Conservation (phyloP, 1,284 basidiomycete species). For the Boletus semigastroideus region DNA sequence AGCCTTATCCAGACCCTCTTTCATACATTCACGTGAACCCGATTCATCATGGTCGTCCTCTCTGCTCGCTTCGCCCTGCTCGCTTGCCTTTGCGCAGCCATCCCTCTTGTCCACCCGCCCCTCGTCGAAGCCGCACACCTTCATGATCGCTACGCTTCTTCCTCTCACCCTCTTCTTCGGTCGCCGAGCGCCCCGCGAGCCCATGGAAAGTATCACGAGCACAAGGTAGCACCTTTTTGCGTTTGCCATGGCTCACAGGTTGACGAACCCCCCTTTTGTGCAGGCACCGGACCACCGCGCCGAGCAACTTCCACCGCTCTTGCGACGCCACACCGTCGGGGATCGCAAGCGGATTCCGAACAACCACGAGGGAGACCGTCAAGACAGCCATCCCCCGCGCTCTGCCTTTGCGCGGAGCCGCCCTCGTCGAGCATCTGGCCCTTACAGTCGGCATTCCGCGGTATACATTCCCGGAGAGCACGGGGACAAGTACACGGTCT, state of each 20-base stretch:
- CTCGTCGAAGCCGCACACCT: constrained; percentile 24
- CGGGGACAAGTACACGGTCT: constrained; percentile 22
- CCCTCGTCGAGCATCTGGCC: constrained; percentile 5
- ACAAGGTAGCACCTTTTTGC: constrained; percentile 7
- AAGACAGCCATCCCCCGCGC: not conserved
- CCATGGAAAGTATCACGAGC: constrained; percentile 3
- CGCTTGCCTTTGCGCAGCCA: constrained; percentile 23
- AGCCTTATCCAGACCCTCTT: not conserved
- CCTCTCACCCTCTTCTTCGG: not conserved
- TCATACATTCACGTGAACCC: not conserved
- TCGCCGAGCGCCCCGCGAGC: not conserved
- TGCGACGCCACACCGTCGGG: constrained; percentile 13
- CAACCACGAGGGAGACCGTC: not conserved
- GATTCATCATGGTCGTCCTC: constrained; percentile 24
- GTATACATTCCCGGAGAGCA: constrained; percentile 24
- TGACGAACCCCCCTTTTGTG: not conserved
- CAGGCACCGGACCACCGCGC: constrained; percentile 2
- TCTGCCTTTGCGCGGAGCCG: constrained; percentile 27
- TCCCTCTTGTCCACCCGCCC: constrained; percentile 16
- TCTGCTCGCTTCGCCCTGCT: constrained; percentile 20
- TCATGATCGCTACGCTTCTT: constrained; percentile 5
- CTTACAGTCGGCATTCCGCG: constrained; percentile 17
- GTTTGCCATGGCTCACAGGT: not conserved
- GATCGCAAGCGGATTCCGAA: not conserved
- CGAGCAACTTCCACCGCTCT: constrained; percentile 16